Conservation (phyloP, 768 basidiomycete genomes). For the Suillus subluteus region DNA sequence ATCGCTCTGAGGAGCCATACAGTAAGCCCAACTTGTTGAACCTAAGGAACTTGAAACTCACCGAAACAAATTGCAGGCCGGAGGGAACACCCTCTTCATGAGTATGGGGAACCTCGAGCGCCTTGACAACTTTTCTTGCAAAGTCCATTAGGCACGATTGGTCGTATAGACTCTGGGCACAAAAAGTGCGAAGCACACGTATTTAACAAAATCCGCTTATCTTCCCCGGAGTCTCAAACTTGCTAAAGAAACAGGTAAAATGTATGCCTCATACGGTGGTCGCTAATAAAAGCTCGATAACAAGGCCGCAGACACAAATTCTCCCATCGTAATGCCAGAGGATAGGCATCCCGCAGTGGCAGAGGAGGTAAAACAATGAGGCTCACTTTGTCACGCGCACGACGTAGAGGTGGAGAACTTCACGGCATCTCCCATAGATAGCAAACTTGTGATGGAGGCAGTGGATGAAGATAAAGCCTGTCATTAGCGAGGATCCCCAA, state of each 20-base stretch:
- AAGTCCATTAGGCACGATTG: conserved; percentile 15
- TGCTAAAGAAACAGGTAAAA: neutral
- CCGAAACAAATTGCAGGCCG: conserved; percentile 52
- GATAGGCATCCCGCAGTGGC: neutral
- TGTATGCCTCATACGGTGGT: neutral
- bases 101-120: conserved; percentile 53
- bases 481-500: neutral
- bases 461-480: neutral
- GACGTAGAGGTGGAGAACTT: neutral
- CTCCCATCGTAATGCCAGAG: neutral
- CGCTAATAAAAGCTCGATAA: conserved; percentile 11
- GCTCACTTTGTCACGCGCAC: conserved; percentile 1
- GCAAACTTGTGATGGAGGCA: neutral
- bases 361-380: neutral
- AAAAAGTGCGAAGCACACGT: neutral
- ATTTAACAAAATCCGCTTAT: conserved; percentile 12
- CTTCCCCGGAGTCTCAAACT: neutral
- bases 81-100: conserved; percentile 47
- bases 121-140: conserved; percentile 19
- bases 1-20: conserved; percentile 48
- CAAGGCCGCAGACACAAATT: neutral
- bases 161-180: neutral
- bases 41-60: conserved; percentile 25
- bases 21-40: conserved; percentile 8
- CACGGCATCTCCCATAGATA: conserved; percentile 7